Conservation (phyloP, 768 basidiomycete genomes). For the Tricholoma bakamatsutake region DNA sequence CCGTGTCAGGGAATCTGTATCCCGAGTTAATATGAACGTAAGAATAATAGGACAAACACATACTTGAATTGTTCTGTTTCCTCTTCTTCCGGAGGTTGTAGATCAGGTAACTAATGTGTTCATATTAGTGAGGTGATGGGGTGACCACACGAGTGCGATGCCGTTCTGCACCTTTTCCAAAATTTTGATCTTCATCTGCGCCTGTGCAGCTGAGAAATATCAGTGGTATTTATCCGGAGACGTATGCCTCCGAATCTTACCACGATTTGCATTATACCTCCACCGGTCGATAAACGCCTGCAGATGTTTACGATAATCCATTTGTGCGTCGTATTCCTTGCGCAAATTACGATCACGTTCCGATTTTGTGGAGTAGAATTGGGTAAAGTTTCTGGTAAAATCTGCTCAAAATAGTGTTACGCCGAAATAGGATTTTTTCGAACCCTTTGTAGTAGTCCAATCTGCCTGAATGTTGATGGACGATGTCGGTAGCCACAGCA, state of each 20-base stretch:
- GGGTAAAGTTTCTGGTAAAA: constrained; percentile 77
- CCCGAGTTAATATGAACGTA: background rate
- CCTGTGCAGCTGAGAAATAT: constrained; percentile 69
- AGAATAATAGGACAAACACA: constrained; percentile 2
- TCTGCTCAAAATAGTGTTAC: constrained; percentile 1
- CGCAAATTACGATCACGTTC: constrained; percentile 88
- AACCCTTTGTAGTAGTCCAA: constrained; percentile 98
- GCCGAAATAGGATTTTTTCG: constrained; percentile 5
- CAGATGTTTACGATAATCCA: constrained; percentile 90
- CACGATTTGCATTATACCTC: constrained; percentile 95
- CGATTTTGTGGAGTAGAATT: constrained; percentile 98
- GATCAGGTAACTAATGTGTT: constrained; percentile 68
- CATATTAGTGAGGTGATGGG: background rate
- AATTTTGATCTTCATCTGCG: constrained; percentile 70
- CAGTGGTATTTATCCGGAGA: background rate
- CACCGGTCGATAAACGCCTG: constrained; percentile 98
- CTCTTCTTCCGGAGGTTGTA: constrained; percentile 88
- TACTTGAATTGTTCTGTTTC: constrained; percentile 92
- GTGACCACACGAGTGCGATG: background rate
- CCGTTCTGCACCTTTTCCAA: constrained; percentile 57
- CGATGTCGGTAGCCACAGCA: constrained; percentile 94
- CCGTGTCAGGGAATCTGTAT: constrained; percentile 84
- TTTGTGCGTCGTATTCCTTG: constrained; percentile 95
- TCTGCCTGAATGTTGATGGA: constrained; percentile 91
- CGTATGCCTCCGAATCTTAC: constrained; percentile 25